Base-by-base conservation (phyloP, 2,329 filamentous ascomycete genomes). In the Rasamsonia emersonii region DNA sequence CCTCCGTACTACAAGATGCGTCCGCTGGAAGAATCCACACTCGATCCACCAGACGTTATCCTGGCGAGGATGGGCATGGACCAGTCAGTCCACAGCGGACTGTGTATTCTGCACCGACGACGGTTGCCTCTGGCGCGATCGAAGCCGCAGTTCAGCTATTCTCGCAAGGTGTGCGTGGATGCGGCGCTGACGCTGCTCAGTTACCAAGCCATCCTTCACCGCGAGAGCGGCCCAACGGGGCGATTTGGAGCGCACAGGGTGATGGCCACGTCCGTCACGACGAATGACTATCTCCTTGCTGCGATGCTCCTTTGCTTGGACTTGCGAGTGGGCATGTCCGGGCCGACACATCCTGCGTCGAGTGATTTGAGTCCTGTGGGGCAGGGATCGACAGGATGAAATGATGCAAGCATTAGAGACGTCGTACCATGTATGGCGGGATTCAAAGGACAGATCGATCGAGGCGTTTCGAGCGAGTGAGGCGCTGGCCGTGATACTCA, bases 391-490 rank as follows among this genome's bases (percentile, higher is more conserved):
- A 8, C 71, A 78, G n/a, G 64, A 73, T 19, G 79, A 80, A 41
- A 89, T 93, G 82, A 68, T 91, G 18, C 58, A 65, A 19, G 71
- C 76, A 1, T 69, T 94, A 3, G 78, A 88, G 47, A 70, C 70
- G 8, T 80, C 81, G 4, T 70, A 73, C 15, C 64, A 69, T n/a
- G 86, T 93, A 35, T 93, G 86, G 84, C 77, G 78, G 31, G 74
- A 73, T 4, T 66, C 86, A 5, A 73, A 77, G 6, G 78, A 86
- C 30, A 68, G 74, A 8, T 88, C 82, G 1, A 79, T 93, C 59
- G 86, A 93, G 46, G 84, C 86, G 0, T 85, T 79, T 60, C 93
- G 93, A 60, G 86, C 84, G 1, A 76, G 75, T 29, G 75, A 77
- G 30, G 71, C 86, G 11, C 64, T 93, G n/a, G 75, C 76, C 18